Base-by-base conservation (phyloP, 306 rosid genomes). In the Crotalaria pallida region DNA sequence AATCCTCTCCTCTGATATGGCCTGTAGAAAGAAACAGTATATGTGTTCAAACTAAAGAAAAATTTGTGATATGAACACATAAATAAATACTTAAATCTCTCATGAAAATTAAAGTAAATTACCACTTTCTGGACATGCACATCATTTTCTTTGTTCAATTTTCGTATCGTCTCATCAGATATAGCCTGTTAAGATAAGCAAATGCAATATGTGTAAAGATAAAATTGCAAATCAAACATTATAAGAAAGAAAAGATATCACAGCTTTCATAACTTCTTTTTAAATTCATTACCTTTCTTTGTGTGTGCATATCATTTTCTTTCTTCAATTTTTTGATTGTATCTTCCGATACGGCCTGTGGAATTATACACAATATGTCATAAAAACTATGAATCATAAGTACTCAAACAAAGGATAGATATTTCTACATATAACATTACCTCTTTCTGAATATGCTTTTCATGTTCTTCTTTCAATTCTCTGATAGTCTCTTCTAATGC, bases 61-160 rank as follows among this genome's bases (percentile, higher is more conserved):
- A 56, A 59, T 29, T 22, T 52, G 48, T 72, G 26, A 43, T 48
- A n/a, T 61, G 40, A 56, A 55, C 45, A 45, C 33, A 38, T n/a
- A 63, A 62, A 33, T 26, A 50, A 36, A 8, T 38, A 59, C 10
- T 36, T 24, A 21, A 50, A 59, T n/a, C 47, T 62, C 65, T 33
- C 19, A 38, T 59, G 31, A 38, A 60, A 53, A 47, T 64, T 24
- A 22, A 65, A 65, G 53, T 77, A 70, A 26, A 69, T 58, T 74
- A 86, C 88, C 88, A 77, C 80, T 65, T 80, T 83, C 67, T 74
- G 90, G 44, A 80, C 40, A 65, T 73, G 72, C 31, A 62, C 27
- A 59, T 77, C 73, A 45, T 81, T 83, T 71, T 82, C 85, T 70
- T 75, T 80, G 40, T 38, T 68, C 60, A 89, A 79, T 58, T 68